Base-by-base conservation (phyloP, 2,329 filamentous ascomycete species). In the Chaetomiaceae sp. region DNA sequence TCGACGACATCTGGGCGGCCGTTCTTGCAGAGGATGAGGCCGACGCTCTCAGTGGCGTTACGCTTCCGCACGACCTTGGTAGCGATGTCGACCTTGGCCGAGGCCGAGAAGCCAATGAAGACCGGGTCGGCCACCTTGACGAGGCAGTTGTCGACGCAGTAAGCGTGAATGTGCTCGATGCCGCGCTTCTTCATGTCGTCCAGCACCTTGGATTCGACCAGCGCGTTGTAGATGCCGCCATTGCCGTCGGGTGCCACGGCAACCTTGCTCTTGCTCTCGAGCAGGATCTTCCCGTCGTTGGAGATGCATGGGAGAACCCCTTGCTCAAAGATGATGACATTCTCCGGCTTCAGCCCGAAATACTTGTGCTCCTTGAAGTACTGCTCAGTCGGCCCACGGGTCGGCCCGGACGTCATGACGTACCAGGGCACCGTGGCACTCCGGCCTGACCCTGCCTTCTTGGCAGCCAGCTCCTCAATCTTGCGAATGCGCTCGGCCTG, bases 61-160 rank as follows among this genome's bases (percentile, higher is more conserved):
- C 93, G 89, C 81, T 98, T 98, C 59, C 93, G 88, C 51, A 98
- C 93, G n/a, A 96, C 93, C 76, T 98, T 98, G 58, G 93, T 98
- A 26, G 91, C 91, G 61, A 98, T 94, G 69, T 95, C 89, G 58
- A 96, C 91, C 50, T 88, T 72, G 66, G 91, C 87, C 42, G 83
- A 79, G 34, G 91, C 89, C 4, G 89, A 79, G 70, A 97, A 97
- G 58, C 93, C 93, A 59, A 97, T 84, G 72, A 98, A 97, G 58
- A 88, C 79, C 12, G 93, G 93, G 62, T 98, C 93, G 22, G 91
- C 91, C n/a, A 98, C 91, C 71, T 88, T 91, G 65, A 95, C 91
- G n/a, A 98, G 79, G 72, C 91, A 97, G 75, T 98, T 98, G 73
- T 98, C 93, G 37, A 98, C 93, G 63, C 93, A 96, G 77, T 97